phyloP scores from a whole-genome alignment of 2,329 filamentous ascomycete genomes.

The Calonectria leucothoes region DNA sequence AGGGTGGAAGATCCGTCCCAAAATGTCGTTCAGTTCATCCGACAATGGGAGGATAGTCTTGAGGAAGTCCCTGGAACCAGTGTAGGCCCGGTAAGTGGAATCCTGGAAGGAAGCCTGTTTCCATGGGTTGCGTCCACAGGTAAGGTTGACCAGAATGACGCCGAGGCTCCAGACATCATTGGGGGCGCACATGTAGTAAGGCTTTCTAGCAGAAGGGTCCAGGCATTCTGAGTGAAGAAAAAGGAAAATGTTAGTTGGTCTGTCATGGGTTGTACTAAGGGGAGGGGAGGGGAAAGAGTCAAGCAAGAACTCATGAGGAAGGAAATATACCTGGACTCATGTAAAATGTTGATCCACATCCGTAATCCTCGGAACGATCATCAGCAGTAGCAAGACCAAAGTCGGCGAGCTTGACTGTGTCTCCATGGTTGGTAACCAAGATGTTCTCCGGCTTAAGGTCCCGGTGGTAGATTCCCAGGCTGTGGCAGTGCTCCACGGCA shows the following conservation, averaged over 20 bases:
- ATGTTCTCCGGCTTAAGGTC: slow-evolving; percentile 99
- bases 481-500: slow-evolving; percentile 96
- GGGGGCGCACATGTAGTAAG: slow-evolving; percentile 89
- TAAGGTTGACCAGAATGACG: slow-evolving; percentile 96
- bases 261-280: slow-evolving; percentile 25
- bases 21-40: slow-evolving; percentile 87
- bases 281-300: slow-evolving; percentile 21
- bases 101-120: slow-evolving; percentile 95
- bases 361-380: slow-evolving; percentile 89
- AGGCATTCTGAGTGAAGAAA: slow-evolving; percentile 78
- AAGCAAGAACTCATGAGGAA: slow-evolving; percentile 13
- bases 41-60: slow-evolving; percentile 93
- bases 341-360: slow-evolving; percentile 98
- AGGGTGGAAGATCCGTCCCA: slow-evolving; percentile 88
- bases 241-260: slow-evolving; percentile 40
- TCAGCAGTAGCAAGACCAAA: slow-evolving; percentile 95
- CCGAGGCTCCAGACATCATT: slow-evolving; percentile 99
- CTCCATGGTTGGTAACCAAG: slow-evolving; percentile 87
- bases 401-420: slow-evolving; percentile 94
- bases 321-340: slow-evolving; percentile 92
- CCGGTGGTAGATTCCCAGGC: slow-evolving; percentile 92
- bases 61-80: slow-evolving; percentile 86
- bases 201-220: slow-evolving; percentile 78
- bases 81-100: slow-evolving; percentile 92
- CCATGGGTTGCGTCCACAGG: slow-evolving; percentile 98